phyloP scores from a whole-genome alignment of 2,329 filamentous ascomycete genomes.

The Talaromyces sp. region DNA sequence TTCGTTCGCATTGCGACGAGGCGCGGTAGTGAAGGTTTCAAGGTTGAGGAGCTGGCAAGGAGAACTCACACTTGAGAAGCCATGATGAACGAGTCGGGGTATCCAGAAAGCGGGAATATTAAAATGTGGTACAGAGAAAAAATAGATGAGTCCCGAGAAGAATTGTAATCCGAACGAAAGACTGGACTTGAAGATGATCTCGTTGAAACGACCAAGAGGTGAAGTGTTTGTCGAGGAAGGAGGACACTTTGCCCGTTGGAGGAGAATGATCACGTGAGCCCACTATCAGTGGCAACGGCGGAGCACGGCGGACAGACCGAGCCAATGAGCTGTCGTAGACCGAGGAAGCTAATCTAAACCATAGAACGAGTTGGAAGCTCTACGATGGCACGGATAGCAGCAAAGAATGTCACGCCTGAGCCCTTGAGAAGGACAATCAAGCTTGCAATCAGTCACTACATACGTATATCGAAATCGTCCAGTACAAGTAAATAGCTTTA shows the following conservation, averaged over 20 bases:
- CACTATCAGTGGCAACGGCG: conserved; percentile 8
- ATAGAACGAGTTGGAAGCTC: conserved; percentile 11
- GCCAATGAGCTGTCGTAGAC: neutral
- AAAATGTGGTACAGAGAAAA: neutral
- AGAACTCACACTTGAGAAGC: conserved; percentile 60
- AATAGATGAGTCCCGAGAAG: neutral
- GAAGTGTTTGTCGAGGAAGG: conserved; percentile 1
- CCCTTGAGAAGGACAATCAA: neutral
- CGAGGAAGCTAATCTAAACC: neutral
- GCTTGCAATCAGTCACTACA: neutral
- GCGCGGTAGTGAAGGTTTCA: neutral
- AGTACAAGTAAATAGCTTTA: neutral
- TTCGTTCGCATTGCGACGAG: neutral
- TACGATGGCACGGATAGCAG: conserved; percentile 4
- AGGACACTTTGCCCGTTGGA: conserved; percentile 13
- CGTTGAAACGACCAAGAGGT: neutral
- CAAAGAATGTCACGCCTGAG: neutral
- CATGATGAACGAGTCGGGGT: conserved; percentile 48
- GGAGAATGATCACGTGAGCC: conserved; percentile 8
- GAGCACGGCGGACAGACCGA: neutral
- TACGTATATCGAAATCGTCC: neutral
- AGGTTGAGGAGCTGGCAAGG: neutral
- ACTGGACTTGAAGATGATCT: conserved; percentile 1
- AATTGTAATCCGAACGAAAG: neutral
- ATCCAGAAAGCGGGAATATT: neutral